A percentile compares a stretch with the other conserved stretches of the same genome.
These are phyloP conservation scores for Candida argentea DNA, from an alignment of 805 yeast species.

Conservation along the genomic window DNA sequence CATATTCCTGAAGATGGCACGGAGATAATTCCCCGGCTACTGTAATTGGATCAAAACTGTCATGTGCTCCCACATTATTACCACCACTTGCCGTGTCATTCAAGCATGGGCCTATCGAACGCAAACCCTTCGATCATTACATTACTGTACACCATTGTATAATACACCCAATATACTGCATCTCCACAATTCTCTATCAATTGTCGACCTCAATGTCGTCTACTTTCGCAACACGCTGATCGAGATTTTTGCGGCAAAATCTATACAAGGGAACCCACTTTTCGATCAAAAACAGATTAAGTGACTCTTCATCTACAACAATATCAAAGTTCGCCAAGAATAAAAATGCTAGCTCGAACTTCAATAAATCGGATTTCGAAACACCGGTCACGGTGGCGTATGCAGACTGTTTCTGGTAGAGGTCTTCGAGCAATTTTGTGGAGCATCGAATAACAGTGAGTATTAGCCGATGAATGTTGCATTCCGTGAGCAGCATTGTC, in stretches of 20 bases:
- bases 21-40: too few species aligned
- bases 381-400: constrained; percentile 38
- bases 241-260: constrained; percentile 10
- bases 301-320: constrained; percentile 26
- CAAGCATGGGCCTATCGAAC: too few species aligned
- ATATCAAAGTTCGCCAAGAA: constrained; percentile 41
- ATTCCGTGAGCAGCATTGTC: constrained; percentile 20
- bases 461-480: constrained; percentile 30
- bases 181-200: too few species aligned
- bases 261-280: constrained; percentile 21
- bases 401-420: constrained; percentile 30
- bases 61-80: too few species aligned
- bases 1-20: too few species aligned
- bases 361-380: constrained; percentile 32
- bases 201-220: too few species aligned
- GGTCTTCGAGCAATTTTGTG: constrained; percentile 33
- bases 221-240: too few species aligned
- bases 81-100: too few species aligned
- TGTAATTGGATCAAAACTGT: too few species aligned
- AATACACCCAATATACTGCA: too few species aligned
- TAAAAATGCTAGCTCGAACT: constrained; percentile 41
- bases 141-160: too few species aligned
- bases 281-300: constrained; percentile 22
- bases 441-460: constrained; percentile 30
- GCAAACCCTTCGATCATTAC: too few species aligned